phyloP scores from a whole-genome alignment of 2,329 filamentous ascomycete genomes.

The Colletotrichum sp. region DNA sequence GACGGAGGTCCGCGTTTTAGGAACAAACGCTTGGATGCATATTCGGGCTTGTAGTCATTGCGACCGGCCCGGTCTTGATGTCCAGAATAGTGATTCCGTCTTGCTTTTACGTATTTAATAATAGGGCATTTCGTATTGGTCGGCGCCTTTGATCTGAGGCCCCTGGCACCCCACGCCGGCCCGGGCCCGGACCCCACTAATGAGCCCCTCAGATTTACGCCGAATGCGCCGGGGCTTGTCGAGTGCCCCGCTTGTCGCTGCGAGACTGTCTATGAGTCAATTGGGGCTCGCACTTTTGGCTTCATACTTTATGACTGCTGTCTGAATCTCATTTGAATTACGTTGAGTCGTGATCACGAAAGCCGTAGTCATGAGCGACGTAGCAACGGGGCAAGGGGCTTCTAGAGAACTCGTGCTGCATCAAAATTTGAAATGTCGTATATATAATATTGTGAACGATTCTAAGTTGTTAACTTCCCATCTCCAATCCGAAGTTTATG shows the following conservation, averaged over 20 bases:
- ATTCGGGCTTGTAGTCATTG: neutral
- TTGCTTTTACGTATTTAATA: neutral
- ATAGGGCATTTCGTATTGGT: neutral
- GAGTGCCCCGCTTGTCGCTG: neutral
- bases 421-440: neutral
- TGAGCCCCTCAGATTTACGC: neutral
- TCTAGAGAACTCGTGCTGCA: neutral
- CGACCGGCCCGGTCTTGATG: neutral
- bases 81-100: neutral
- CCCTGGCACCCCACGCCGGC: neutral
- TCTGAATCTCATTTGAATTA: neutral
- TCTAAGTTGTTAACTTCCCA: neutral
- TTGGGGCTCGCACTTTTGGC: neutral
- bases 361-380: neutral
- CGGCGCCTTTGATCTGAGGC: neutral
- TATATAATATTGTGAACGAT: neutral
- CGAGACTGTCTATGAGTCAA: neutral
- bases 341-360: neutral
- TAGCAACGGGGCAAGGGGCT: neutral
- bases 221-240: neutral
- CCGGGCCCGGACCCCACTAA: neutral
- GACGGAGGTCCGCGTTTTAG: neutral
- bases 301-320: neutral
- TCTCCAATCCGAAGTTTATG: too few relatives aligned
- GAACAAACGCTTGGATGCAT: neutral